Conservation (phyloP, 1,284 basidiomycete genomes). For the Ganoderma leucocontextum region DNA sequence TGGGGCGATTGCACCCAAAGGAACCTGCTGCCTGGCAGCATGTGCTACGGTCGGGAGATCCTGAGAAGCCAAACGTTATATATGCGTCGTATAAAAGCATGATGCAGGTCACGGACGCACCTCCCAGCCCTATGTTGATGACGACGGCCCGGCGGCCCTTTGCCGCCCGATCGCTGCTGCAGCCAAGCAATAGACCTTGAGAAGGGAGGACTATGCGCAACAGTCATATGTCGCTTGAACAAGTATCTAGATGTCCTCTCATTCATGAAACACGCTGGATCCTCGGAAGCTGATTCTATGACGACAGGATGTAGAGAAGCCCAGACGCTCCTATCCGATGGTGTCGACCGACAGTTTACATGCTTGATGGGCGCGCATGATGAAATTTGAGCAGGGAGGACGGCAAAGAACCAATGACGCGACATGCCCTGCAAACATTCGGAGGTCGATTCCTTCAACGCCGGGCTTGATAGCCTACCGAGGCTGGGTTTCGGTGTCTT, state of each 20-base stretch:
- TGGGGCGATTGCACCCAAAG: constrained; percentile 3
- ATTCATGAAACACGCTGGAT: background rate
- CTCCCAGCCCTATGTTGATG: background rate
- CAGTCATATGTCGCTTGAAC: background rate
- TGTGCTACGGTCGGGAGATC: constrained; percentile 27
- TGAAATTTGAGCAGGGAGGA: background rate
- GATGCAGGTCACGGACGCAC: background rate
- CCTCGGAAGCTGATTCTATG: constrained; percentile 1
- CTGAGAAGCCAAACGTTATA: background rate
- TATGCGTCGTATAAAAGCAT: background rate
- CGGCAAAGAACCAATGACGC: background rate
- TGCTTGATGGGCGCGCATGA: background rate
- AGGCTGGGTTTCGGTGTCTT: too few species aligned
- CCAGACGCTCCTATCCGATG: background rate
- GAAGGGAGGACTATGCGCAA: background rate
- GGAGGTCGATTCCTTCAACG: background rate
- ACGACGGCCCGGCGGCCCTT: constrained; percentile 9
- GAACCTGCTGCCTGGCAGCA: constrained; percentile 21
- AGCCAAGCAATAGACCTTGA: background rate
- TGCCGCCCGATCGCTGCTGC: background rate
- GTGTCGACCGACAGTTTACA: too few species aligned
- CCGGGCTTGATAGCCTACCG: too few species aligned
- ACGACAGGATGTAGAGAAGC: background rate
- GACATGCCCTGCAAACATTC: background rate
- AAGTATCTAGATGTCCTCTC: background rate